These are phyloP conservation scores for Mucor ambiguus DNA, from an alignment of 371 early-diverging fungal genomes.

Conservation along the genomic window DNA sequence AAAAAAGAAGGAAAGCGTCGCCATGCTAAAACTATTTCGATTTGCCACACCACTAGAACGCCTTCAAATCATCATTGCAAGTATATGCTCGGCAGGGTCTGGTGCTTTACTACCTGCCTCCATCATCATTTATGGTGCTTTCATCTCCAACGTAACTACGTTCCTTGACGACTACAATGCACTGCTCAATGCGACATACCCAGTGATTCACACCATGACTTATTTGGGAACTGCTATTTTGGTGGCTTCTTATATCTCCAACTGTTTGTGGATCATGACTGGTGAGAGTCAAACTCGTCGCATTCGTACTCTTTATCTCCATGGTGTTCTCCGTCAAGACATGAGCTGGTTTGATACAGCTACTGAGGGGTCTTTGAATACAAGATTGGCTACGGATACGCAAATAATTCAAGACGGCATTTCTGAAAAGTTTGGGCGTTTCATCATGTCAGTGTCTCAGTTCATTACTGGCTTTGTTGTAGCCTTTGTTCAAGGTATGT, in stretches of 20 bases:
- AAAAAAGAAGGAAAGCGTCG: constrained; percentile 31
- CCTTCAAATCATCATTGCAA: constrained; percentile 27
- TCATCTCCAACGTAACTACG: constrained; percentile 17
- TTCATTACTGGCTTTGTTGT: constrained; percentile 19
- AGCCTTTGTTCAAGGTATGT: constrained; percentile 64
- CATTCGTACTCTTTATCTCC: constrained; percentile 55
- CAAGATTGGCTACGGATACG: constrained; percentile 72
- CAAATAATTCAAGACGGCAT: constrained; percentile 83
- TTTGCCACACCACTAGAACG: constrained; percentile 32
- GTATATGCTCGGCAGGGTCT: constrained; percentile 26
- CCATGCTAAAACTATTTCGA: constrained; percentile 36
- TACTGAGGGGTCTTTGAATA: constrained; percentile 64
- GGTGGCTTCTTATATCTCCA: constrained; percentile 33
- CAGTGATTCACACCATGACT: constrained; percentile 33
- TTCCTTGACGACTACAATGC: not conserved
- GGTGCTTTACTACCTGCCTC: constrained; percentile 42
- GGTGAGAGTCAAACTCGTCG: constrained; percentile 36
- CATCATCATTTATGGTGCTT: constrained; percentile 41
- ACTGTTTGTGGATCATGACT: constrained; percentile 39
- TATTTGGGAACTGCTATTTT: constrained; percentile 37
- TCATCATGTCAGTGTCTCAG: constrained; percentile 58
- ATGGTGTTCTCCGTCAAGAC: constrained; percentile 80
- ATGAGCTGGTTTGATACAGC: constrained; percentile 84
- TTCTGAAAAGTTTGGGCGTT: constrained; percentile 78
- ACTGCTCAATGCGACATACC: constrained; percentile 15